phyloP scores from a whole-genome alignment of 2,329 filamentous ascomycete species.

The Fusarium veterinarium region DNA sequence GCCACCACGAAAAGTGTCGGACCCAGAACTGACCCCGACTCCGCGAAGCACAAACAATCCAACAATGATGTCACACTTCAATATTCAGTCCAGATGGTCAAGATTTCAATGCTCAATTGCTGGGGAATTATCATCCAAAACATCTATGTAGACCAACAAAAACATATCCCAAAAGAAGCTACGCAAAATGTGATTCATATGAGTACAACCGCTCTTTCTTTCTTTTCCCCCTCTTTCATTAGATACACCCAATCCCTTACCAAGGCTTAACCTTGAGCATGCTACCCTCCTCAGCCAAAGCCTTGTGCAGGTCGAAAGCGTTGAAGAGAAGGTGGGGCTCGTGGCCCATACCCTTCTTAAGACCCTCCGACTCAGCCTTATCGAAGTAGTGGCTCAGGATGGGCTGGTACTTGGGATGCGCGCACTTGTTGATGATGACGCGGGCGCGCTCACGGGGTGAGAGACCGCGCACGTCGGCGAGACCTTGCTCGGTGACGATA shows the following conservation, averaged over 20 bases:
- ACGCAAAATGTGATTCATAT: slow-evolving; percentile 28
- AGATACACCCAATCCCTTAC: slow-evolving; percentile 47
- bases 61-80: not conserved
- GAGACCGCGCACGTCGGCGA: slow-evolving; percentile 86
- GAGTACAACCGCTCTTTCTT: slow-evolving; percentile 12
- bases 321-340: slow-evolving; percentile 90
- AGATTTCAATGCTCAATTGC: slow-evolving; percentile 25
- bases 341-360: slow-evolving; percentile 88
- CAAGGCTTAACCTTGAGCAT: slow-evolving; percentile 83
- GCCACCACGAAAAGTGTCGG: not conserved
- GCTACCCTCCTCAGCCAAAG: slow-evolving; percentile 82
- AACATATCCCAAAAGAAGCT: slow-evolving; percentile 9
- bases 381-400: slow-evolving; percentile 87
- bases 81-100: not conserved
- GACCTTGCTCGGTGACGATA: slow-evolving; percentile 79
- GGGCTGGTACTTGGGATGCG: slow-evolving; percentile 85
- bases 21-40: not conserved
- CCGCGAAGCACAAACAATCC: not conserved
- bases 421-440: slow-evolving; percentile 88
- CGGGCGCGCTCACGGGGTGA: slow-evolving; percentile 82
- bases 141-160: slow-evolving; percentile 23
- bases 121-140: slow-evolving; percentile 20
- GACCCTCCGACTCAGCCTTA: slow-evolving; percentile 86
- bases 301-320: slow-evolving; percentile 89
- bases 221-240: not conserved